Conservation (phyloP, 306 rosid species). For the Lotus japonicus region DNA sequence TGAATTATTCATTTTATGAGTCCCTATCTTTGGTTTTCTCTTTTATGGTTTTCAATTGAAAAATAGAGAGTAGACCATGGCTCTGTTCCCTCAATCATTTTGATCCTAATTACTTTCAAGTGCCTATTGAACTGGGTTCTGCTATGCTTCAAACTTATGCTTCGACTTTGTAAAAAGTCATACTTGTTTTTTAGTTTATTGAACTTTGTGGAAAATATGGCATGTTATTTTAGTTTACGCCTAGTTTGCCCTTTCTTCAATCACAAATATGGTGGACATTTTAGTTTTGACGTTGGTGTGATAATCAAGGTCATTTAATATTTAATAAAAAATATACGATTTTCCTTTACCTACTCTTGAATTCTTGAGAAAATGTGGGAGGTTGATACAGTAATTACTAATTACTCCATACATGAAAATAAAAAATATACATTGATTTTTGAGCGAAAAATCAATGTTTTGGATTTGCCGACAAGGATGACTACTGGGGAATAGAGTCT, state of each 20-base stretch:
- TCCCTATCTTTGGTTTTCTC: not conserved
- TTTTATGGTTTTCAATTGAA: not conserved
- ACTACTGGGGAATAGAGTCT: no score
- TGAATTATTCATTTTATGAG: slow-evolving; percentile 5
- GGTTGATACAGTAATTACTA: no score
- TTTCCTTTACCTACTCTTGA: no score
- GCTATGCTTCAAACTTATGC: not conserved
- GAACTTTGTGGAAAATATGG: not conserved
- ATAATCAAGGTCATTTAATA: no score
- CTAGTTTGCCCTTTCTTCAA: not conserved
- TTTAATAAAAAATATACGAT: no score
- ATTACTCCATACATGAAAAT: no score
- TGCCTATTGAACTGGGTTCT: not conserved
- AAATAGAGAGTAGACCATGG: not conserved
- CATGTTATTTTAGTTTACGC: not conserved
- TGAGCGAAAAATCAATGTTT: no score
- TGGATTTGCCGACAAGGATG: no score
- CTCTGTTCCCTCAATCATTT: not conserved
- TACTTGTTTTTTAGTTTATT: not conserved
- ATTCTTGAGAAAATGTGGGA: no score
- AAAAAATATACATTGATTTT: no score
- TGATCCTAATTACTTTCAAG: not conserved
- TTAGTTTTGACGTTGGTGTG: no score
- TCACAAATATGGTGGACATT: no score
- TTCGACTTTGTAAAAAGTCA: not conserved